These are phyloP conservation scores for Tritrichomonas musculus DNA, from an alignment of 208 protist genomes.

Conservation along the genomic window DNA sequence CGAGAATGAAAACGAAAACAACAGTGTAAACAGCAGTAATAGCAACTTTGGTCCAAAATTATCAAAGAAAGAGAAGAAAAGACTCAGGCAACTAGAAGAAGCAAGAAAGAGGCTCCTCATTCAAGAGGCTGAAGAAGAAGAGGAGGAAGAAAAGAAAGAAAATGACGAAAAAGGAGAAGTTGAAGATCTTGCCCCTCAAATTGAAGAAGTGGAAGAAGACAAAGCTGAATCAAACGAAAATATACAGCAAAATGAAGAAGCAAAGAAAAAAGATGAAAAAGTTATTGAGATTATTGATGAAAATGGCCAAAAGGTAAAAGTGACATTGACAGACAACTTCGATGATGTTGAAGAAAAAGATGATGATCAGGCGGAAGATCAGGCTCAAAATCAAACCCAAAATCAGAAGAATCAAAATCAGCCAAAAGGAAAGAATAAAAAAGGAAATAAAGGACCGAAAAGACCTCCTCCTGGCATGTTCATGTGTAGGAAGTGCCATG, in stretches of 20 bases:
- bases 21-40: no score
- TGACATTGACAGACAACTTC: background rate
- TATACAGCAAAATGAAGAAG: no score
- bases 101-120: background rate
- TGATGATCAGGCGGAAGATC: no score
- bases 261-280: background rate
- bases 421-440: background rate
- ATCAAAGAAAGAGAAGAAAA: no score
- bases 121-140: background rate
- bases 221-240: no score
- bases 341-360: background rate
- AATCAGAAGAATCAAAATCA: background rate
- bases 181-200: no score
- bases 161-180: no score
- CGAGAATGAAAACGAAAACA: no score
- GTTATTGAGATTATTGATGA: background rate
- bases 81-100: background rate
- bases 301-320: background rate
- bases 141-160: background rate
- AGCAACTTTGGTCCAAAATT: no score
- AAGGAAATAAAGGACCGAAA: background rate
- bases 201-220: no score
- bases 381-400: background rate
- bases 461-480: background rate
- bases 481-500: conserved; percentile 1